Evolutionary conservation across 345 rosid species (phyloP).

Genomic region (Melastoma malabathricum): DNA sequence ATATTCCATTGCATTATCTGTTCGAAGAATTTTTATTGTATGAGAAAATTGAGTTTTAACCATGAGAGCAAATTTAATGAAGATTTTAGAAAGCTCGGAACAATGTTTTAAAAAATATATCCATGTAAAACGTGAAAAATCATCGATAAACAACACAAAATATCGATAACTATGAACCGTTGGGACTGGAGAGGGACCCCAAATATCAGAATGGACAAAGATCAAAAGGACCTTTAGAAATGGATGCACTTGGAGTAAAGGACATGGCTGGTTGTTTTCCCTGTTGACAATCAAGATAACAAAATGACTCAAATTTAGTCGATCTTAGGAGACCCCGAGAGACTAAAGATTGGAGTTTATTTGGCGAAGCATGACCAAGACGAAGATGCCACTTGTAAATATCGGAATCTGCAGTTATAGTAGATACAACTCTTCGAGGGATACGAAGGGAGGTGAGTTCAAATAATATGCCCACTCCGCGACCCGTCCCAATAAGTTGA

Average conservation of each 20-base stretch:
- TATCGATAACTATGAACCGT: not conserved
- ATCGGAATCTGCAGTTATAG: not conserved
- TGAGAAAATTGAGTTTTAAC: not conserved
- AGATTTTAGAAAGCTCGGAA: not conserved
- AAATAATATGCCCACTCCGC: not conserved
- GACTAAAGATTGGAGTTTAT: not conserved
- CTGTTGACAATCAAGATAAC: too few relatives aligned
- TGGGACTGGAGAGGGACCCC: not conserved
- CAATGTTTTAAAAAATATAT: not conserved
- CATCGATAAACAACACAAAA: not conserved
- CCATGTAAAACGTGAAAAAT: not conserved
- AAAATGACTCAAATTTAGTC: too few relatives aligned
- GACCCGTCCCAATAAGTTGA: constrained; percentile 1
- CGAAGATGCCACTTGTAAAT: not conserved
- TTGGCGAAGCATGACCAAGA: constrained; percentile 1
- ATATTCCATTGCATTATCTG: not conserved
- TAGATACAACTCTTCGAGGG: too few relatives aligned
- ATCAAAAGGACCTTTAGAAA: not conserved
- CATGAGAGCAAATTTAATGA: not conserved
- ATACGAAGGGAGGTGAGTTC: constrained; percentile 4
- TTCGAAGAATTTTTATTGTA: not conserved
- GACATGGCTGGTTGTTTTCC: too few relatives aligned
- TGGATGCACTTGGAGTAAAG: too few relatives aligned
- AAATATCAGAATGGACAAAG: not conserved
- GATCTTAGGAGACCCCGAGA: constrained; percentile 5